Evolutionary conservation across 371 early-diverging fungal species (phyloP), one percentile per base, ranked within the genome.

Genomic region (Rhizopus sp.): DNA sequence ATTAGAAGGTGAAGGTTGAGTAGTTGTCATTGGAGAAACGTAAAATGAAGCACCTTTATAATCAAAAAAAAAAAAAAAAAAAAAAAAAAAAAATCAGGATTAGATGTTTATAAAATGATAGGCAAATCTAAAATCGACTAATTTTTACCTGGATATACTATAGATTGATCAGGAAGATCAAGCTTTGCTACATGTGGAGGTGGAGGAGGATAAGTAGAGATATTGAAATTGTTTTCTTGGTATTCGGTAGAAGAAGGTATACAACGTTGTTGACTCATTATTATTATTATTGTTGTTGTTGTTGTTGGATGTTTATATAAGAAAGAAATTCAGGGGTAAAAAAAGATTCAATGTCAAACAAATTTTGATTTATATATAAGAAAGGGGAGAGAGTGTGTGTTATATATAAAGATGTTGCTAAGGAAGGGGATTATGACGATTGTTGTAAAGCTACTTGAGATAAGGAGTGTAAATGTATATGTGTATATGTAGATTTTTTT

Each of bases 1-100:
- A 37, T 23, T 50, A 54, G 59, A 50, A 55, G 64, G 59, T 39
- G 64, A 59, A 35, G 58, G 53, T 45, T 64, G 59, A 50, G 49
- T 49, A 35, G 41, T 50, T 35, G 62, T 45, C 64, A 64, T 64
- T 45, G 58, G 59, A 50, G 67, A 59, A 35, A 66, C 57, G 56
- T 67, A 67, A 38, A 67, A 67, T 23, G 63, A 55, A 44, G 68
- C 55, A 39, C 56, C 68, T 67, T n/a, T n/a, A n/a, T n/a, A n/a
- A n/a, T n/a, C n/a, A n/a, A n/a, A n/a, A n/a, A n/a, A n/a, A n/a
- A n/a, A 35, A 39, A 31, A 10, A 55, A 48, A 39, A 47, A 37
- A 30, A n/a, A 41, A 42, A 23, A 48, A 49, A 23, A 50, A 37
- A n/a, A 50, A 23, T 37, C 35, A 47, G 16, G 30, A 41, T 33